Conservation (phyloP, 1,284 basidiomycete genomes). For the Trametes hirsuta region DNA sequence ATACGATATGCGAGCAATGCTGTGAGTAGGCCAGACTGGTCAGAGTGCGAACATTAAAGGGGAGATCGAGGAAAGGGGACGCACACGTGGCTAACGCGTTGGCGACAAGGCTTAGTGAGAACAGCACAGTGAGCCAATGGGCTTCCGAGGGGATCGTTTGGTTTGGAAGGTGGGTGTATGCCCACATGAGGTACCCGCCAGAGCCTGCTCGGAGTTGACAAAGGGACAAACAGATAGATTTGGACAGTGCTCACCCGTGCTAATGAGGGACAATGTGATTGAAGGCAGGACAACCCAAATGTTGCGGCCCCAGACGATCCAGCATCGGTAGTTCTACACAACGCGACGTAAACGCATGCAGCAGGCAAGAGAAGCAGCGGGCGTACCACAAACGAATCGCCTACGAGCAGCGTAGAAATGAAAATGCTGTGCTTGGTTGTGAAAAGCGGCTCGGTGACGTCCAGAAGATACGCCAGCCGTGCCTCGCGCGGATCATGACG, state of each 20-base stretch:
- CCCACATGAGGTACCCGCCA: conserved; percentile 11
- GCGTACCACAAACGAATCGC: conserved; percentile 25
- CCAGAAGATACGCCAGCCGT: conserved; percentile 18
- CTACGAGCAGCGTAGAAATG: conserved; percentile 17
- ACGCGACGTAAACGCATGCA: neutral
- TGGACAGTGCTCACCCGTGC: conserved; percentile 9
- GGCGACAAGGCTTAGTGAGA: conserved; percentile 21
- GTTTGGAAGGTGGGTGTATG: conserved; percentile 6
- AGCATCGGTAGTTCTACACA: conserved; percentile 24
- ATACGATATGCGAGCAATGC: conserved; percentile 23
- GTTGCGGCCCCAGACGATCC: conserved; percentile 25
- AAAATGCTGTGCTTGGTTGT: conserved; percentile 17
- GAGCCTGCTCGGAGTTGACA: neutral
- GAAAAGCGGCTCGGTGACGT: conserved; percentile 20
- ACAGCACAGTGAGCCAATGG: conserved; percentile 16
- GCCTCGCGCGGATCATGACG: conserved; percentile 9
- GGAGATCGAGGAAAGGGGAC: neutral
- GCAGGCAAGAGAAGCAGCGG: too few relatives aligned
- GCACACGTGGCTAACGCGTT: conserved; percentile 21
- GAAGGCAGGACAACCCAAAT: conserved; percentile 17
- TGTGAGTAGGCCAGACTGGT: neutral
- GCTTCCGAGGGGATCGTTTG: conserved; percentile 9
- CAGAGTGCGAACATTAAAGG: neutral
- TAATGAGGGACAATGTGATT: conserved; percentile 15
- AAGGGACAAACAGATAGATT: neutral